Evolutionary conservation across 257 asterid genomes (phyloP), one percentile per base, ranked within the genome.

Genomic region (Scutellaria minor): DNA sequence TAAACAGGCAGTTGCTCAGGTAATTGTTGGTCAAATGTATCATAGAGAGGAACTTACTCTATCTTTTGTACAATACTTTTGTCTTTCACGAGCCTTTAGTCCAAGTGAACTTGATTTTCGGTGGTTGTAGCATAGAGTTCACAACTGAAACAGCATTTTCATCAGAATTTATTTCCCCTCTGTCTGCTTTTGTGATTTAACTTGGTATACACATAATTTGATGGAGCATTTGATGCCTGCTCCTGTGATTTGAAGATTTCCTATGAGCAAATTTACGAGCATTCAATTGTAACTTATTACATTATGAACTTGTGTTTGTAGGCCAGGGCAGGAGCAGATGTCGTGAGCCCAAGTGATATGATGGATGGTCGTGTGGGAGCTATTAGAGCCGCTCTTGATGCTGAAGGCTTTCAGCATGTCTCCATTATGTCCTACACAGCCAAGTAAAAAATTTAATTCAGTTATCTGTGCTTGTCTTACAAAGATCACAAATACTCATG

Each of bases 321-420:
- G 97, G 99, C 99, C 55, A 81, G 88, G 85, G 97, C 99, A 73
- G 98, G 99, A 61, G 99, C 97, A n/a, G 99, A 94, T 87, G 96
- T 94, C 27, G 86, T 94, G 35, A 91, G 97, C 76, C 97, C 99
- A 2, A 94, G 98, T 85, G 98, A 94, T 80, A 94, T 91, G 98
- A 94, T 94, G 98, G 98, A 94, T 54, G 99, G 99, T 55, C 99
- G 97, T 69, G 89, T 94, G 12, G 97, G 99, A 64, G 99, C 97
- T 27, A 91, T 94, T 80, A 87, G 97, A 52, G 77, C 88, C 13
- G 97, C 97, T 75, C 97, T 94, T 57, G 98, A 94, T 78, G 89
- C 93, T 52, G 96, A 92, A 75, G 96, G 96, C 52, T 92, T 86
- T 82, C 86, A 88, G 76, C 85, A 90, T 58, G 96, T 92, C 73